Evolutionary conservation across 176 grass and related monocot genomes (phyloP).

Genomic region (Triticum dicoccoides): DNA sequence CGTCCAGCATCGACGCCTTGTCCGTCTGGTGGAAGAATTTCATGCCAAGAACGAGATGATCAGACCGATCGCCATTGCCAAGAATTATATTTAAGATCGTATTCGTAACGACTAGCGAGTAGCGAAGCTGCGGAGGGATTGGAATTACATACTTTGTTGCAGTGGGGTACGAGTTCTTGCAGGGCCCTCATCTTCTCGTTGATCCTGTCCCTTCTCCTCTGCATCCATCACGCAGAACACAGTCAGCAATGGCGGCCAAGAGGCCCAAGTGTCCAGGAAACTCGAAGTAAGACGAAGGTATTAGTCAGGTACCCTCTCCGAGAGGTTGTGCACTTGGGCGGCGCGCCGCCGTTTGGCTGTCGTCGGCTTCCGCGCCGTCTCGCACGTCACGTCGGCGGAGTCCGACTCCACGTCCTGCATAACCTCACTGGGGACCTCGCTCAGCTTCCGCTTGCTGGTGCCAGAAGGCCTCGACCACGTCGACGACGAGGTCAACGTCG

Average conservation of each 20-base stretch:
- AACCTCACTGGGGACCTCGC: constrained; percentile 45
- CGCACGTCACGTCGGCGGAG: constrained; percentile 32
- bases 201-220: constrained; percentile 91
- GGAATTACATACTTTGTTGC: constrained; percentile 59
- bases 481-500: constrained; percentile 24
- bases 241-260: background rate
- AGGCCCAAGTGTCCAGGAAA: background rate
- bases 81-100: background rate
- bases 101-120: too few species aligned
- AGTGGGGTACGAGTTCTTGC: constrained; percentile 87
- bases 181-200: constrained; percentile 96
- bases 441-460: constrained; percentile 47
- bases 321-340: constrained; percentile 89
- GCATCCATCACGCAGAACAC: background rate
- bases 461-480: background rate
- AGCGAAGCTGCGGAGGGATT: background rate
- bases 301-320: constrained; percentile 51
- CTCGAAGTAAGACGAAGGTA: background rate
- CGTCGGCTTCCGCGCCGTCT: constrained; percentile 21
- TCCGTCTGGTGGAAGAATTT: constrained; percentile 47
- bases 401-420: constrained; percentile 53
- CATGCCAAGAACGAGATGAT: background rate
- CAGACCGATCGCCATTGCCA: background rate
- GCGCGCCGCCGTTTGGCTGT: constrained; percentile 57
- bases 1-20: constrained; percentile 89